Evolutionary conservation across 2,329 filamentous ascomycete species (phyloP).

Genomic region (Metarhizium sp.): DNA sequence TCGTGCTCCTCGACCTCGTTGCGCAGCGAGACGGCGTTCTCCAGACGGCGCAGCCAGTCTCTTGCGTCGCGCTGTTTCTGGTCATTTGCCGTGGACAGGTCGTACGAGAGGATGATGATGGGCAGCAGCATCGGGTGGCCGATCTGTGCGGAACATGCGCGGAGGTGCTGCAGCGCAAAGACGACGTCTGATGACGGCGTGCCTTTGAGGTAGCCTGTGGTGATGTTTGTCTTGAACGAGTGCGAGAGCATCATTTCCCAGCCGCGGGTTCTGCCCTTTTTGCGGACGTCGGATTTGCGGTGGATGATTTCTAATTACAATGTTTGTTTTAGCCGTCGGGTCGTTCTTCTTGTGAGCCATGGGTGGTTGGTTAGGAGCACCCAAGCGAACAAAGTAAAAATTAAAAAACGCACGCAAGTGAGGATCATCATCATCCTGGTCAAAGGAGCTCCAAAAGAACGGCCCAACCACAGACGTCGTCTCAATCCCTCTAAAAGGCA

Average conservation of each 20-base stretch:
- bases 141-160: slow-evolving; percentile 36
- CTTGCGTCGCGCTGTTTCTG: slow-evolving; percentile 53
- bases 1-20: slow-evolving; percentile 49
- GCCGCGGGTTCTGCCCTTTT: slow-evolving; percentile 53
- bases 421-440: slow-evolving; percentile 46
- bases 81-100: slow-evolving; percentile 46
- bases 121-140: slow-evolving; percentile 51
- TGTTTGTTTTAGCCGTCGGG: not conserved
- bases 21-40: slow-evolving; percentile 52
- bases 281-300: slow-evolving; percentile 57
- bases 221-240: slow-evolving; percentile 43
- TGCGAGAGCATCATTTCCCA: slow-evolving; percentile 57
- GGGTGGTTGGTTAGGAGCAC: not conserved
- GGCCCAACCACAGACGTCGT: slow-evolving; percentile 50
- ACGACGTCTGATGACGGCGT: slow-evolving; percentile 47
- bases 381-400: too few relatives aligned
- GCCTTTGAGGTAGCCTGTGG: slow-evolving; percentile 53
- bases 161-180: slow-evolving; percentile 39
- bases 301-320: slow-evolving; percentile 44
- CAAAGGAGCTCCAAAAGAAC: slow-evolving; percentile 52
- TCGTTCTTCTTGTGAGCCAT: not conserved
- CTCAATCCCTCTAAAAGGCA: slow-evolving; percentile 50
- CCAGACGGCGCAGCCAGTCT: slow-evolving; percentile 51
- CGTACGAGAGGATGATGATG: slow-evolving; percentile 48
- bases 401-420: slow-evolving; percentile 39